Evolutionary conservation across 1,139 yeast genomes (phyloP).

Genomic region (Lizanozyma gosingica): DNA sequence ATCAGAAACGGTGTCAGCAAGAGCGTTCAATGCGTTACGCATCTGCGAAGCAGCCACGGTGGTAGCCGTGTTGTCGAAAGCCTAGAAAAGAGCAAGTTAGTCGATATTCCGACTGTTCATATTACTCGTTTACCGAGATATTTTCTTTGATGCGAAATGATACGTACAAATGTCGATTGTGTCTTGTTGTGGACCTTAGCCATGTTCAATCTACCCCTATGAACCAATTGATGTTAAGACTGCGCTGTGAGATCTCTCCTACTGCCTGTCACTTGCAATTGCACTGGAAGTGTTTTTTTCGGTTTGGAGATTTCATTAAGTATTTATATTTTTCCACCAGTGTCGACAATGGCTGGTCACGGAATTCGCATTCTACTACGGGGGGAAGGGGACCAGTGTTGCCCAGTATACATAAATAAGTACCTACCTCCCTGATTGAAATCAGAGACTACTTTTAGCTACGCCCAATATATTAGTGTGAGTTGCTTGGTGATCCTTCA

Average conservation of each 20-base stretch:
- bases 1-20: slow-evolving; percentile 71
- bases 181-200: slow-evolving; percentile 63
- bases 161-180: slow-evolving; percentile 57
- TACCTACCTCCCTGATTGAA: no score
- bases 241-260: no score
- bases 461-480: no score
- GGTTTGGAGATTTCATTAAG: background rate
- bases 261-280: no score
- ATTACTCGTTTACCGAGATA: background rate
- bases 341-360: background rate
- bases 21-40: slow-evolving; percentile 89
- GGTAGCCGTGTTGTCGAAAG: slow-evolving; percentile 92
- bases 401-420: no score
- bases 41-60: slow-evolving; percentile 96
- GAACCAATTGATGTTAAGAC: no score
- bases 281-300: no score
- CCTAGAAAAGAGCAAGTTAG: no score
- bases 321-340: background rate
- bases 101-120: slow-evolving; percentile 16
- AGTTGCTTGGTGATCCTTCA: no score
- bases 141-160: background rate
- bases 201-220: no score
- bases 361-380: background rate
- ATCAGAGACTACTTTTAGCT: no score
- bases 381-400: no score